Conservation (phyloP, 2,329 filamentous ascomycete genomes). For the Hypoxylon sp. region DNA sequence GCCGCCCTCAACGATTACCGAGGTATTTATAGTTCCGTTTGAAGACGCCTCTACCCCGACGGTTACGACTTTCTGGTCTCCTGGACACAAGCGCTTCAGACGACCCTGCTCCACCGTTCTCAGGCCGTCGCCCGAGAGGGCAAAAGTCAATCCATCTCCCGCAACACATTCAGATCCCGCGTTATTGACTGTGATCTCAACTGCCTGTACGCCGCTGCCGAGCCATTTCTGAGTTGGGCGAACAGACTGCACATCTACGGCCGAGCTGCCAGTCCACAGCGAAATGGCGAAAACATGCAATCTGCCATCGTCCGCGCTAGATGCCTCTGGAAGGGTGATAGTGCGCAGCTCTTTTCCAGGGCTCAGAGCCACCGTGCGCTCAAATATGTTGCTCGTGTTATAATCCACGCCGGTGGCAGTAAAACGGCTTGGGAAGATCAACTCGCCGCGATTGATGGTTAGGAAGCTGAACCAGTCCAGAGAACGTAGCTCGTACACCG, state of each 20-base stretch:
- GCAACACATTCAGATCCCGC: slow-evolving; percentile 54
- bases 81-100: slow-evolving; percentile 60
- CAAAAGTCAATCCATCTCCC: slow-evolving; percentile 52
- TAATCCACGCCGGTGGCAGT: slow-evolving; percentile 53
- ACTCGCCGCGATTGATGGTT: slow-evolving; percentile 62
- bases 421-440: slow-evolving; percentile 61
- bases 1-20: slow-evolving; percentile 43
- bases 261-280: slow-evolving; percentile 49
- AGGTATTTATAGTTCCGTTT: slow-evolving; percentile 45
- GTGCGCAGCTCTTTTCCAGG: slow-evolving; percentile 57
- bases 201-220: slow-evolving; percentile 56
- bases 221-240: slow-evolving; percentile 62
- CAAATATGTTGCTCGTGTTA: slow-evolving; percentile 62
- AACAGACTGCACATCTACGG: slow-evolving; percentile 57
- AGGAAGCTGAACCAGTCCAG: slow-evolving; percentile 62
- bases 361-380: slow-evolving; percentile 58
- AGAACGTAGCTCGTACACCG: slow-evolving; percentile 60
- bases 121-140: slow-evolving; percentile 57
- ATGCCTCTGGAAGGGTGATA: slow-evolving; percentile 59
- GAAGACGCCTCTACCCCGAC: slow-evolving; percentile 56
- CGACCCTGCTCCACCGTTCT: slow-evolving; percentile 58
- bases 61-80: slow-evolving; percentile 59
- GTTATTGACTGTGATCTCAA: slow-evolving; percentile 56
- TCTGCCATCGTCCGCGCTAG: slow-evolving; percentile 55
- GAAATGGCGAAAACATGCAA: slow-evolving; percentile 62